phyloP scores from a whole-genome alignment of 179 eudicot species.

The Gypsophila paniculata region DNA sequence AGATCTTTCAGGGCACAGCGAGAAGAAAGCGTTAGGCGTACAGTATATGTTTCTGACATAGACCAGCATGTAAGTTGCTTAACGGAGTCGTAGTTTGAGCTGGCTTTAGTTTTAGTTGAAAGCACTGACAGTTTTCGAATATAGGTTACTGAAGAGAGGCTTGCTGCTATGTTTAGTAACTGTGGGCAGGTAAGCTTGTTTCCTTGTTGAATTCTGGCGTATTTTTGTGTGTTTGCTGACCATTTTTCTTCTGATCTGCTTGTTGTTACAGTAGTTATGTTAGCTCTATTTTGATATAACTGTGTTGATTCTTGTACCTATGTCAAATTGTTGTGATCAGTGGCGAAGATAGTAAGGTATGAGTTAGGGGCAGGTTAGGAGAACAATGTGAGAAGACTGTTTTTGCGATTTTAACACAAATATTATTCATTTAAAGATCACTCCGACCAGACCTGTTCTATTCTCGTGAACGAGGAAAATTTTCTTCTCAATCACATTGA shows the following conservation, averaged over 20 bases:
- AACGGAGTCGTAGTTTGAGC: background rate
- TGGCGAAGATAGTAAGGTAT: background rate
- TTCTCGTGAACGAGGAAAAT: too few species aligned
- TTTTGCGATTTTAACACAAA: too few species aligned
- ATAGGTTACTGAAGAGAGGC: slow-evolving; percentile 87
- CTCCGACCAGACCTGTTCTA: too few species aligned
- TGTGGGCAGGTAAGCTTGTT: slow-evolving; percentile 74
- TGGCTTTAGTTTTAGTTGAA: slow-evolving; percentile 19
- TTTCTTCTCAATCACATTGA: too few species aligned
- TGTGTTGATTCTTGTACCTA: background rate
- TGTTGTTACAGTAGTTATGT: background rate
- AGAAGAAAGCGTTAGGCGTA: slow-evolving; percentile 83
- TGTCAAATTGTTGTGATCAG: background rate
- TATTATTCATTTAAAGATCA: too few species aligned
- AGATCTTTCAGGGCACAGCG: slow-evolving; percentile 75
- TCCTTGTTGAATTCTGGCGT: slow-evolving; percentile 12
- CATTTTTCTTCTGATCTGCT: background rate
- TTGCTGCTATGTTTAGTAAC: slow-evolving; percentile 72
- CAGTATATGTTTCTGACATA: slow-evolving; percentile 91
- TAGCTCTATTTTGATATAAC: background rate
- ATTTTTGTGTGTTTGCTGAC: slow-evolving; percentile 1
- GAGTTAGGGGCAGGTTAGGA: too few species aligned
- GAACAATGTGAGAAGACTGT: too few species aligned
- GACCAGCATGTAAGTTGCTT: slow-evolving; percentile 68
- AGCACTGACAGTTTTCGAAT: slow-evolving; percentile 21